Percentiles rank a stretch among this genome's conserved stretches.
Conservation (phyloP, 805 yeast species). For the Clavispora phyllophila region DNA sequence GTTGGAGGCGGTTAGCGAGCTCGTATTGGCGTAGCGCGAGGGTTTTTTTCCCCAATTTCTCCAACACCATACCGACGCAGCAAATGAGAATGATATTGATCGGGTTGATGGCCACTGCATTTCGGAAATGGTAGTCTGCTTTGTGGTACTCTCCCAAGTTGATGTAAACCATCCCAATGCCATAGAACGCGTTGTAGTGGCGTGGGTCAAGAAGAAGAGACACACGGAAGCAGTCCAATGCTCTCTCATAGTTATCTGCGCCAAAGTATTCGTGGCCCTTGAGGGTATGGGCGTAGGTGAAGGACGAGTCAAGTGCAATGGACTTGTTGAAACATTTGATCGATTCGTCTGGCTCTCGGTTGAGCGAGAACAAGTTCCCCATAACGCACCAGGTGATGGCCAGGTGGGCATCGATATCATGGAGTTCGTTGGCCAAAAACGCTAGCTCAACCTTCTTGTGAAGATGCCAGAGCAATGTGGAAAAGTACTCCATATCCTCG, state of each 20-base stretch:
- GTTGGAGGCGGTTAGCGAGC: slow-evolving; percentile 78
- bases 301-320: slow-evolving; percentile 56
- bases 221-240: slow-evolving; percentile 73
- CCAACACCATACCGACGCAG: slow-evolving; percentile 91
- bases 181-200: slow-evolving; percentile 93
- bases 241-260: slow-evolving; percentile 86
- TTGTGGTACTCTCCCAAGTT: slow-evolving; percentile 77
- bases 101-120: slow-evolving; percentile 86
- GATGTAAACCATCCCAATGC: slow-evolving; percentile 89
- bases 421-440: slow-evolving; percentile 75
- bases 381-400: slow-evolving; percentile 90
- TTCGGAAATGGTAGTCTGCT: slow-evolving; percentile 83
- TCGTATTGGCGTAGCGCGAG: slow-evolving; percentile 80
- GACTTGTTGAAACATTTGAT: slow-evolving; percentile 82
- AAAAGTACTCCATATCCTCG: slow-evolving; percentile 86
- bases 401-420: slow-evolving; percentile 56
- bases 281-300: slow-evolving; percentile 85
- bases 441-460: slow-evolving; percentile 76
- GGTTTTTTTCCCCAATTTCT: slow-evolving; percentile 61
- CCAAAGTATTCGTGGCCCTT: slow-evolving; percentile 90
- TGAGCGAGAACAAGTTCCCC: slow-evolving; percentile 83
- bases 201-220: slow-evolving; percentile 74
- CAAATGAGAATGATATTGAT: slow-evolving; percentile 84
- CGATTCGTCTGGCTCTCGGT: slow-evolving; percentile 84
- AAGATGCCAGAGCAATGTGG: slow-evolving; percentile 90